phyloP scores from a whole-genome alignment of 2,329 filamentous ascomycete genomes.

The Coniella vitis region DNA sequence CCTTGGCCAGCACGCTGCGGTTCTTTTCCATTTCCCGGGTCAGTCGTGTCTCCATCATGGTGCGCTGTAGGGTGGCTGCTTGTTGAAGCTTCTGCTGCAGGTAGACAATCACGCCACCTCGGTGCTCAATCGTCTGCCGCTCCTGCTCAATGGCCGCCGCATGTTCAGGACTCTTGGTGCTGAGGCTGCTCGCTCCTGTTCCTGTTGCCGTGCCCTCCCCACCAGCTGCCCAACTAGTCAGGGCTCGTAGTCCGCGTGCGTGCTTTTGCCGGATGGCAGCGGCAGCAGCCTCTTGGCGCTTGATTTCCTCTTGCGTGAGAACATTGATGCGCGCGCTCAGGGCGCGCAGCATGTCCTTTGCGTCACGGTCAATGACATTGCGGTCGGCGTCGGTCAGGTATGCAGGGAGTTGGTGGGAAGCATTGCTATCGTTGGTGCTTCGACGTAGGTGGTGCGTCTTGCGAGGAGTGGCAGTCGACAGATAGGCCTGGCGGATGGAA shows the following conservation, averaged over 20 bases:
- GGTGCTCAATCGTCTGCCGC: constrained; percentile 59
- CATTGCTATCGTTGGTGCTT: constrained; percentile 32
- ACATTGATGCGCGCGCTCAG: constrained; percentile 75
- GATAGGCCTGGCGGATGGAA: constrained; percentile 81
- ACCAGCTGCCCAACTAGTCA: constrained; percentile 63
- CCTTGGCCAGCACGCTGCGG: constrained; percentile 75
- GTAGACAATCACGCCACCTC: constrained; percentile 80
- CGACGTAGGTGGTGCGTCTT: constrained; percentile 40
- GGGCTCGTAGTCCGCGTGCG: constrained; percentile 53
- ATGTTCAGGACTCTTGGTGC: constrained; percentile 57
- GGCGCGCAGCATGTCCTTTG: constrained; percentile 77
- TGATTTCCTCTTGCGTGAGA: constrained; percentile 73
- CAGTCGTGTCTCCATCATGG: constrained; percentile 88
- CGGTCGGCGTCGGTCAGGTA: constrained; percentile 74
- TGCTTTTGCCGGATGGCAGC: constrained; percentile 67
- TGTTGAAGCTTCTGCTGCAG: constrained; percentile 68
- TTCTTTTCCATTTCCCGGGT: constrained; percentile 83
- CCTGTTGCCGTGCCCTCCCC: constrained; percentile 39
- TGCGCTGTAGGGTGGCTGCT: constrained; percentile 71
- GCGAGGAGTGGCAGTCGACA: constrained; percentile 68
- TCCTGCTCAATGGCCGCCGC: constrained; percentile 63
- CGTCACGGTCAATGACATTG: constrained; percentile 80
- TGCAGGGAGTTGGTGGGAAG: constrained; percentile 31
- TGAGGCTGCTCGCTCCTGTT: constrained; percentile 35
- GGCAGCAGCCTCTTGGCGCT: constrained; percentile 69